A percentile compares a stretch with the other conserved stretches of the same genome.
Evolutionary conservation across 2,329 filamentous ascomycete species (phyloP).

Genomic region (Aquanectria penicillioides): DNA sequence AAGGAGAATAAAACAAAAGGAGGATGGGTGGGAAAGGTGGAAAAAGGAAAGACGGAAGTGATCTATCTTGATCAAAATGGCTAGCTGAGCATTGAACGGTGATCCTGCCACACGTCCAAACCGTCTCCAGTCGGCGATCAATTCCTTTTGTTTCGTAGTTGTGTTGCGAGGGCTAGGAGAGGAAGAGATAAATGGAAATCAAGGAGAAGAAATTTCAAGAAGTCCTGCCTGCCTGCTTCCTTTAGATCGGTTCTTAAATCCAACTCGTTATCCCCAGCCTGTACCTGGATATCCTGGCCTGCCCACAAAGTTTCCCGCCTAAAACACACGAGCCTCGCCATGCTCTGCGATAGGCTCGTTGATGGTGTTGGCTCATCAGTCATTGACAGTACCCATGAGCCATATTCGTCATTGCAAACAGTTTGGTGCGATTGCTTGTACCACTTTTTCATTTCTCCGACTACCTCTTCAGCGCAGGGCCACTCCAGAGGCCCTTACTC

Average conservation of each 20-base stretch:
- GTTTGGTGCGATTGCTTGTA: neutral
- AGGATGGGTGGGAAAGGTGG: no score
- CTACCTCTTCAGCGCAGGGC: slow-evolving; percentile 42
- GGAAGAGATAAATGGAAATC: slow-evolving; percentile 5
- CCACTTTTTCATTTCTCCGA: neutral
- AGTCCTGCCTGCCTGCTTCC: slow-evolving; percentile 5
- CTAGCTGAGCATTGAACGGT: slow-evolving; percentile 15
- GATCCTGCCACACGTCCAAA: slow-evolving; percentile 30
- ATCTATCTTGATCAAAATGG: neutral
- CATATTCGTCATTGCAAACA: neutral
- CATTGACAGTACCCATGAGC: neutral
- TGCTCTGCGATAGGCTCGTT: neutral
- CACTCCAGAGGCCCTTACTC: slow-evolving; percentile 70
- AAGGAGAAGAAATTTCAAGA: slow-evolving; percentile 4
- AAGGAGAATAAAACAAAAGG: neutral
- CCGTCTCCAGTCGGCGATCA: neutral
- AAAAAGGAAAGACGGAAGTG: neutral
- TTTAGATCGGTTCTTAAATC: slow-evolving; percentile 4
- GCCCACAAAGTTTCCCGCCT: neutral
- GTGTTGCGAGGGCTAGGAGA: slow-evolving; percentile 1
- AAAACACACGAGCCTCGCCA: slow-evolving; percentile 6
- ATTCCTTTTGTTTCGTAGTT: neutral
- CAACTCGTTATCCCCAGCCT: neutral
- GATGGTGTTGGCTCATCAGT: neutral
- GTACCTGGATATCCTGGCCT: slow-evolving; percentile 2